A percentile compares a stretch with the other conserved stretches of the same genome.
These are phyloP conservation scores for Globisporangium emineosum DNA, from an alignment of 352 stramenopile genomes.

Conservation along the genomic window DNA sequence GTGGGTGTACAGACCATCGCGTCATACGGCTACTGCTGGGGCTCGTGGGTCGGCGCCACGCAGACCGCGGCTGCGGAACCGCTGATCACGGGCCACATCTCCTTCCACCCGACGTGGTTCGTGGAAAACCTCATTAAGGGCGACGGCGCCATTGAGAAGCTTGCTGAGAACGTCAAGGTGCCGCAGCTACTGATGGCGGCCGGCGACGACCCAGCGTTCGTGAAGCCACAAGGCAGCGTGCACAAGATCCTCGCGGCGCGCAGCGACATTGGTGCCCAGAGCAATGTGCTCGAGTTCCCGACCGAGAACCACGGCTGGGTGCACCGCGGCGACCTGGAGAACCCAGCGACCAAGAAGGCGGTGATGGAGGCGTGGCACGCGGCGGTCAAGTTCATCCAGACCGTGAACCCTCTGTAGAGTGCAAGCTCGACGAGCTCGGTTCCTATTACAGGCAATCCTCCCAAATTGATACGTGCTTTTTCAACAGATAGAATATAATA, in stretches of 20 bases:
- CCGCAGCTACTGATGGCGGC: conserved; percentile 70
- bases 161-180: conserved; percentile 66
- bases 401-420: conserved; percentile 36
- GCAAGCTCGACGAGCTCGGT: too few species aligned
- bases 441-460: too few species aligned
- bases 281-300: conserved; percentile 64
- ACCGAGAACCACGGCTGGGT: conserved; percentile 82
- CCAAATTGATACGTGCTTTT: too few species aligned
- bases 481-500: too few species aligned
- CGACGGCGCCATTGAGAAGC: conserved; percentile 62
- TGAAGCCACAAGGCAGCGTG: conserved; percentile 66
- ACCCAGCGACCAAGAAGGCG: conserved; percentile 55
- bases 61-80: conserved; percentile 41
- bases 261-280: conserved; percentile 45
- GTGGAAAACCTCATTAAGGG: conserved; percentile 78
- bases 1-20: conserved; percentile 52
- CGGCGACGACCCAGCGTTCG: conserved; percentile 64
- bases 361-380: conserved; percentile 65
- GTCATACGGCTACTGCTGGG: conserved; percentile 85
- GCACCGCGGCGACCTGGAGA: conserved; percentile 72
- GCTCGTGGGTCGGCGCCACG: conserved; percentile 68
- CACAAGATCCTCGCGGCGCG: conserved; percentile 66
- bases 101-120: conserved; percentile 80
- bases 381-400: conserved; percentile 63
- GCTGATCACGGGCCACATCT: conserved; percentile 60